Base-by-base conservation (phyloP, 2,329 filamentous ascomycete species). In the Alternaria viburni region DNA sequence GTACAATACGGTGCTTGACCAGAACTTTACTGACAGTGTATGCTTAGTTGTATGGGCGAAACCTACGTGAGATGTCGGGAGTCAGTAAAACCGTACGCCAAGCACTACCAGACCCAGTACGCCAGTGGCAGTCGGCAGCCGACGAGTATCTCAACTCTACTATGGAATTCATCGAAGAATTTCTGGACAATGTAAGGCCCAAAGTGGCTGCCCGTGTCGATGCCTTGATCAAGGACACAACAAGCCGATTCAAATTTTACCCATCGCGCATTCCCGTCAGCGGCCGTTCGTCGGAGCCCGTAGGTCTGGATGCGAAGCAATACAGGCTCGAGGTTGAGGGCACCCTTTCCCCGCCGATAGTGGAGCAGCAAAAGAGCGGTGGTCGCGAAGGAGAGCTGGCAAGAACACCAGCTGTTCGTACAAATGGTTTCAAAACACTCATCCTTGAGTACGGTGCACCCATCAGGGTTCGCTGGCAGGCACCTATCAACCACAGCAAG, bases 41-140 rank as follows among this genome's bases (percentile, higher is more conserved):
- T 32, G 5, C 44, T 13, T 23, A 46, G 41, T 87, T 98, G 17
- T 99, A 99, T 75, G 95, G 96, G 45, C 86, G 90, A 71, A 90
- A 89, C 71, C 84, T 99, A 49, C 90, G 96, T 62, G 85, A 91
- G 68, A 93, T 97, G 78, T 96, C 96, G 11, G 96, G 96, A 54
- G 86, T 99, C 43, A 95, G 94, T 62, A 96, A 94, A 82, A 97
- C 93, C 74, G 87, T 99, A 77, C 93, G 93, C 79, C 89, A 91
- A 67, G 93, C 93, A 11, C 83, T 99, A 23, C 96, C 96, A 4
- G 88, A 90, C 3, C 92, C 93, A 3, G 87, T 99, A 44, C 90
- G 92, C 73, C 90, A 91, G 69, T 92, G 92, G 86, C 92, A 95
- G 72, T 90, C 93, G 51, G 96, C 91, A 68, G 89, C 97, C 28